Base-by-base conservation (phyloP, 2,329 filamentous ascomycete species). In the Apiospora kogelbergensis region DNA sequence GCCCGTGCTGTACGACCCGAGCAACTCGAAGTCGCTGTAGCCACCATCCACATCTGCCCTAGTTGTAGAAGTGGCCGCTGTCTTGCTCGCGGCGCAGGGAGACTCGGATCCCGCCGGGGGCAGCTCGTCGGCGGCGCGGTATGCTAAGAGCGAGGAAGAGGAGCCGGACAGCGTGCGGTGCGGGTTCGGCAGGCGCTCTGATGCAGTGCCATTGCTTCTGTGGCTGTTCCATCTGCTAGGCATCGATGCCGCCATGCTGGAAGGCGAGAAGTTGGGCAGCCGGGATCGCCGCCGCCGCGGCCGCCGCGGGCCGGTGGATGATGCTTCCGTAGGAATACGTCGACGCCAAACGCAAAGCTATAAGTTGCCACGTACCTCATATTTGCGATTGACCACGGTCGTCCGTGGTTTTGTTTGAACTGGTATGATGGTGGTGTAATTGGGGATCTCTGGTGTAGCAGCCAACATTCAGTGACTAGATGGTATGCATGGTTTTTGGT, bases 161-260 rank as follows among this genome's bases (percentile, higher is more conserved):
- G 78, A 73, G 45, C 76, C 75, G 10, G 76, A 74, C 42, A 80
- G 44, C 0, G 76, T 76, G 20, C 79, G 77, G 37, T 76, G 78
- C 10, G 78, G 73, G 2, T 79, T 78, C 4, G 80, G 78, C 0
- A 81, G 80, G 3, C 77, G 73, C 33, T 76, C 74, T 6, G 78
- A 67, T 11, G 5, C 13, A 26, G 15, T n/a, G n/a, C n/a, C n/a
- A n/a, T n/a, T 33, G 26, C 48, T 37, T 26, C 46, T 6, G 24
- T 17, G 17, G 24, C 24, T 53, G 46, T 30, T 74, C 75, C 0
- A 82, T 26, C 48, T 57, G 22, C 48, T 57, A 17, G 48, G 81
- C 0, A 84, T 76, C 0, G 81, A 81, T 0, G 82, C 80, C 6
- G 81, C 81, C 68, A 83, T 81, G 48, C 77, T 76, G 0, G 81